Conservation (phyloP, 2,329 filamentous ascomycete genomes). For the Xylariaceae sp. region DNA sequence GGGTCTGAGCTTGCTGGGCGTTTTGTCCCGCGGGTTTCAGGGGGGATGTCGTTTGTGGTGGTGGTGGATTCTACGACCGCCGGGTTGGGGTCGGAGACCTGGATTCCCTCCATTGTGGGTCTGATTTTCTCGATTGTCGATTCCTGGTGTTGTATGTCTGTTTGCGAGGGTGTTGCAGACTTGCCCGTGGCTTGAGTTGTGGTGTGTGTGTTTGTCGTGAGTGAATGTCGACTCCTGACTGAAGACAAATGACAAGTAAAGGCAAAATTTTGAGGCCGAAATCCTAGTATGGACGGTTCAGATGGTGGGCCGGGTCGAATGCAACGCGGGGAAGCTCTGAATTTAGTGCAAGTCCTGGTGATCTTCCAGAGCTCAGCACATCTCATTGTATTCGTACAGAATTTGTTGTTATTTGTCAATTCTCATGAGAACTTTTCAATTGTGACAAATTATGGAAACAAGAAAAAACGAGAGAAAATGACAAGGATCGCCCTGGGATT, state of each 20-base stretch:
- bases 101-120: constrained; percentile 7
- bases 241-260: not conserved
- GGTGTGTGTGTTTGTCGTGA: not conserved
- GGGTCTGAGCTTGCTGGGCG: constrained; percentile 45
- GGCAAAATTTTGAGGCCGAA: constrained; percentile 5
- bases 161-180: not conserved
- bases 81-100: constrained; percentile 1
- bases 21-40: constrained; percentile 14
- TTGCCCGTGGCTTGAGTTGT: not conserved
- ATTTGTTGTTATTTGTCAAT: not conserved
- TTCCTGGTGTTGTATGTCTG: not conserved
- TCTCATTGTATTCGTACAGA: not conserved
- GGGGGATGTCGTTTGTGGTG: too few relatives aligned
- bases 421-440: not conserved
- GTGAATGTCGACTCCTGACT: not conserved
- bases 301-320: not conserved
- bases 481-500: not conserved
- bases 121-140: not conserved
- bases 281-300: not conserved
- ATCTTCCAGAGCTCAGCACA: not conserved
- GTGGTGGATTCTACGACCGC: too few relatives aligned
- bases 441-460: not conserved
- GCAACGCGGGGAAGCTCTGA: not conserved
- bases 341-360: too few relatives aligned
- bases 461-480: not conserved